These are phyloP conservation scores for Scheffersomyces ergatensis DNA, from an alignment of 805 yeast species.

Conservation along the genomic window DNA sequence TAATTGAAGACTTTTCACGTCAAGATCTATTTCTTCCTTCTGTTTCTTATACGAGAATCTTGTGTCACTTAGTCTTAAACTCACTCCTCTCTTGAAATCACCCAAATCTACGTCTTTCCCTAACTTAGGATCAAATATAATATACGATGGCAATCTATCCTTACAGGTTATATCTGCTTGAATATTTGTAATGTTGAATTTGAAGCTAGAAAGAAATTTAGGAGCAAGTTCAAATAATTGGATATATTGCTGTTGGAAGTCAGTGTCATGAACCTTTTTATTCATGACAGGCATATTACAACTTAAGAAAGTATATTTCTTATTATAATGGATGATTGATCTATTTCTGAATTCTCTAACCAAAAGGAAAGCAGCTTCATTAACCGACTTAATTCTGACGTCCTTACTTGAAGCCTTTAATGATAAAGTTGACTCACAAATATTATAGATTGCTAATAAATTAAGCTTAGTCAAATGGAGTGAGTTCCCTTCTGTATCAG, in stretches of 20 bases:
- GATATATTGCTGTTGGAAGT: slow-evolving; percentile 5
- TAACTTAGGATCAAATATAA: slow-evolving; percentile 17
- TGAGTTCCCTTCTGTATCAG: slow-evolving; percentile 30
- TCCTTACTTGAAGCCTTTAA: slow-evolving; percentile 24
- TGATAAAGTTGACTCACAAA: slow-evolving; percentile 17
- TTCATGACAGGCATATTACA: neutral
- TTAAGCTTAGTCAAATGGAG: slow-evolving; percentile 25
- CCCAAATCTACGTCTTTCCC: slow-evolving; percentile 30
- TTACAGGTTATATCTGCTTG: slow-evolving; percentile 37
- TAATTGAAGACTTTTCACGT: slow-evolving; percentile 22
- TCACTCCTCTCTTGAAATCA: slow-evolving; percentile 37
- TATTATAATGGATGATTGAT: slow-evolving; percentile 20
- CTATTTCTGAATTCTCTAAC: slow-evolving; percentile 31
- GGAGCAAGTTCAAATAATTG: slow-evolving; percentile 35
- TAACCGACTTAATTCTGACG: slow-evolving; percentile 30
- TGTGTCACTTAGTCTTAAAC: slow-evolving; percentile 20
- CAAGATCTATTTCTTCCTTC: slow-evolving; percentile 17
- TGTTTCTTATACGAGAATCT: slow-evolving; percentile 18
- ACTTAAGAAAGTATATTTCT: slow-evolving; percentile 16
- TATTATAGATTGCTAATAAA: slow-evolving; percentile 21
- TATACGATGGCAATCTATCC: slow-evolving; percentile 37
- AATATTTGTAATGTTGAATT: slow-evolving; percentile 21
- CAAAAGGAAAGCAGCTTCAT: slow-evolving; percentile 34
- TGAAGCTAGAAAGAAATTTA: slow-evolving; percentile 19
- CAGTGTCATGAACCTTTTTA: neutral